Evolutionary conservation across 495 filamentous ascomycete genomes (phyloP).

Genomic region (Pseudomonodictys pantanalensis): DNA sequence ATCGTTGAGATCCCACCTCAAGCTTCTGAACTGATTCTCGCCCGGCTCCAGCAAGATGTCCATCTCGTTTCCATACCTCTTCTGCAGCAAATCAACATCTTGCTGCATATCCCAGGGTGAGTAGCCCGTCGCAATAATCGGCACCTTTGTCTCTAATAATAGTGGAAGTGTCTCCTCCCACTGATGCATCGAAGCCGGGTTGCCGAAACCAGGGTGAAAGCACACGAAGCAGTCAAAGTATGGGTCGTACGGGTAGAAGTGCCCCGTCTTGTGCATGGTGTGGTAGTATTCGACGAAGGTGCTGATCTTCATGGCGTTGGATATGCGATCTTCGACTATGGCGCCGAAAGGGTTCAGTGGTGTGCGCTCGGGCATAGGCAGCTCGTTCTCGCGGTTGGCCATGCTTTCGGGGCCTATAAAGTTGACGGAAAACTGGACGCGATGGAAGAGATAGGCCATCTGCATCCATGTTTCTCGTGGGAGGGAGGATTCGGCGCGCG

Average conservation of each 20-base stretch:
- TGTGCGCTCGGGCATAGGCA: constrained; percentile 81
- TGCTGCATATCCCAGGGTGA: constrained; percentile 91
- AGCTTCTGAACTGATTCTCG: constrained; percentile 90
- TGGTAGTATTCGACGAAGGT: constrained; percentile 99
- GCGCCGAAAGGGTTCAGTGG: constrained; percentile 86
- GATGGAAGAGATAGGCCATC: constrained; percentile 83
- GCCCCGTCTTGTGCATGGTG: constrained; percentile 81
- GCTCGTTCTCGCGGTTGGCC: constrained; percentile 82
- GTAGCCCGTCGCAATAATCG: constrained; percentile 90
- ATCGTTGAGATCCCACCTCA: constrained; percentile 97
- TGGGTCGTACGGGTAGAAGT: constrained; percentile 91
- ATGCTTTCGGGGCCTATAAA: constrained; percentile 97
- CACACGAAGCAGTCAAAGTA: constrained; percentile 96
- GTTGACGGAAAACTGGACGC: constrained; percentile 73
- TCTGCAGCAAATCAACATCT: constrained; percentile 82
- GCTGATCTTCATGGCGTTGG: constrained; percentile 84
- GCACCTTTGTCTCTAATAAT: constrained; percentile 90
- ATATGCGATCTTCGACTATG: constrained; percentile 83
- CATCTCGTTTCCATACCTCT: constrained; percentile 81
- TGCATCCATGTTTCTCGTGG: constrained; percentile 94
- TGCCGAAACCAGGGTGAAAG: constrained; percentile 94
- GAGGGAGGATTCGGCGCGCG: constrained; percentile 91
- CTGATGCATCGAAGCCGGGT: constrained; percentile 87
- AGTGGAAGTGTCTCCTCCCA: constrained; percentile 88
- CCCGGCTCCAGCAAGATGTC: constrained; percentile 89